Evolutionary conservation across 108 stramenopile genomes (phyloP).

Genomic region (Nitzschia putrida): DNA sequence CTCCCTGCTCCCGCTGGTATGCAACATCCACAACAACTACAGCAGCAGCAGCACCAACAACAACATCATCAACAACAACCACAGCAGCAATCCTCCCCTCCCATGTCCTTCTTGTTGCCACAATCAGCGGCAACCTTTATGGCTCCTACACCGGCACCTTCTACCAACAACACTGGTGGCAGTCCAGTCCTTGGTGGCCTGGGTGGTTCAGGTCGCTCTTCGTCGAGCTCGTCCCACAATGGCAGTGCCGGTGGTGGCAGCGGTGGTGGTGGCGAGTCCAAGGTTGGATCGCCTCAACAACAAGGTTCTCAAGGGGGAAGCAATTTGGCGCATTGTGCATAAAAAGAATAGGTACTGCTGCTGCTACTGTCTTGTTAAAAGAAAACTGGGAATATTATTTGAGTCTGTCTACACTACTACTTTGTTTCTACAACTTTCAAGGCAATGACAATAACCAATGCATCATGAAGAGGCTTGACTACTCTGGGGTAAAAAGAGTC

Average conservation of each 20-base stretch:
- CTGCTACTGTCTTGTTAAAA: not conserved
- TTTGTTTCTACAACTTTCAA: too few relatives aligned
- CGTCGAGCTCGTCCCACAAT: not conserved
- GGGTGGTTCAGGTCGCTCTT: not conserved
- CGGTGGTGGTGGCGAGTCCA: not conserved
- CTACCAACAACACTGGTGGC: too few relatives aligned
- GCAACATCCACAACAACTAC: not conserved
- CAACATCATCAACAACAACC: too few relatives aligned
- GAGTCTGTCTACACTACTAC: too few relatives aligned
- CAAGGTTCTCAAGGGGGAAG: slow-evolving; percentile 9
- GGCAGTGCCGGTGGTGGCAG: not conserved
- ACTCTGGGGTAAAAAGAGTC: too few relatives aligned
- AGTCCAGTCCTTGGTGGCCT: not conserved
- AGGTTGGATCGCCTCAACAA: not conserved
- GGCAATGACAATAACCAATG: too few relatives aligned
- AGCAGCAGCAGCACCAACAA: too few relatives aligned
- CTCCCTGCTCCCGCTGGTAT: not conserved
- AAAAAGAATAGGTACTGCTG: not conserved
- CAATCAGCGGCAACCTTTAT: not conserved
- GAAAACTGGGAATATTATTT: not conserved
- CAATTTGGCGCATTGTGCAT: slow-evolving; percentile 21
- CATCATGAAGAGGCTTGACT: too few relatives aligned
- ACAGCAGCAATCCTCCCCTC: too few relatives aligned
- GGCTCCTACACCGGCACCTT: not conserved
- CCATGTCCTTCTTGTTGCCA: slow-evolving; percentile 5